Percentiles rank a stretch among this genome's conserved stretches.
Evolutionary conservation across 2,329 filamentous ascomycete species (phyloP).

Genomic region (Cordyceps farinosa): DNA sequence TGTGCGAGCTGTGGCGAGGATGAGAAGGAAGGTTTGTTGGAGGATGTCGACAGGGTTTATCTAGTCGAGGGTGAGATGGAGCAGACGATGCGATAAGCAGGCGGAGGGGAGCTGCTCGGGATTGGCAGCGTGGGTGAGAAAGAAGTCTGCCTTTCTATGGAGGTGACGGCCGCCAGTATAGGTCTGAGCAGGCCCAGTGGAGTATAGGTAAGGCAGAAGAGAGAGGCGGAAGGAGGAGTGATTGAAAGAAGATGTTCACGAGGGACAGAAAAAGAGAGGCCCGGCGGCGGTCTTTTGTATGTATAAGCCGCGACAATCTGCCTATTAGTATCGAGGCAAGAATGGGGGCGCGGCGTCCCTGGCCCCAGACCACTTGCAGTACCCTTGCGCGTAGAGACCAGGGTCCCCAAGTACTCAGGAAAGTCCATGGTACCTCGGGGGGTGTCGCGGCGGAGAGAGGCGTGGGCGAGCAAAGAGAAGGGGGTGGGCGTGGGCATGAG

Average conservation of each 20-base stretch:
- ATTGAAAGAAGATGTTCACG: constrained; percentile 6
- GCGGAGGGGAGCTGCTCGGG: background rate
- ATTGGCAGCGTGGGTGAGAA: background rate
- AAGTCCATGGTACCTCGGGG: constrained; percentile 10
- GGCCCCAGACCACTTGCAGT: background rate
- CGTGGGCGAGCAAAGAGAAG: background rate
- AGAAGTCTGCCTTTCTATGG: constrained; percentile 9
- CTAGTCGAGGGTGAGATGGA: background rate
- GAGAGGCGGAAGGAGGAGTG: background rate
- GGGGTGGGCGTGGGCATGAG: background rate
- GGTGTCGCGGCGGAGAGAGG: background rate
- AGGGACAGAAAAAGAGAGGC: constrained; percentile 12
- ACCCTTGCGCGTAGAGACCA: constrained; percentile 8
- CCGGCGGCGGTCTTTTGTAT: constrained; percentile 16
- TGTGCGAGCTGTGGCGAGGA: background rate
- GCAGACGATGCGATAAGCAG: background rate
- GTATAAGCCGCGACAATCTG: constrained; percentile 15
- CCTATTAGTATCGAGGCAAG: constrained; percentile 8
- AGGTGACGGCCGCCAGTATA: background rate
- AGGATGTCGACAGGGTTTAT: background rate
- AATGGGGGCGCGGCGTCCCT: constrained; percentile 7
- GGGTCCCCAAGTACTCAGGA: constrained; percentile 7
- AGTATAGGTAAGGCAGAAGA: constrained; percentile 7
- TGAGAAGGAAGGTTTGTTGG: background rate
- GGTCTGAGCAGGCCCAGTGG: constrained; percentile 10